phyloP scores from a whole-genome alignment of 176 grass and related monocot species.

The Microstegium vimineum region DNA sequence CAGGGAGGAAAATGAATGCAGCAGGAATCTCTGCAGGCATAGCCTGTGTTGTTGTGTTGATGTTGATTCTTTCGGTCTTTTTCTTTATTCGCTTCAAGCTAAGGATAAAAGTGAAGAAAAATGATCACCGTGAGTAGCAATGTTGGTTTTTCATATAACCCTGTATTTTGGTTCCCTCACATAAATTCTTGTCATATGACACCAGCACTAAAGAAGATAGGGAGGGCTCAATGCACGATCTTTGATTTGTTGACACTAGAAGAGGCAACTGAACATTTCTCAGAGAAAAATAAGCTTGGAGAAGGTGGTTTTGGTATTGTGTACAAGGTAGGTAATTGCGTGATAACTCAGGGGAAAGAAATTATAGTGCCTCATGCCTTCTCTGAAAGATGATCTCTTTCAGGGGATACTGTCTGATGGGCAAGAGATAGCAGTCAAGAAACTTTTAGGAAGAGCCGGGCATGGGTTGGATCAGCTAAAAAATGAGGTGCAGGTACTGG shows the following conservation, averaged over 20 bases:
- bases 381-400: not conserved
- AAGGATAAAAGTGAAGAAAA: conserved; percentile 13
- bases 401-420: conserved; percentile 36
- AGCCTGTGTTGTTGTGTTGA: conserved; percentile 20
- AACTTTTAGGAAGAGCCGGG: conserved; percentile 16
- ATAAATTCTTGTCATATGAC: conserved; percentile 1
- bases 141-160: not conserved
- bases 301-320: too few relatives aligned
- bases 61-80: conserved; percentile 16
- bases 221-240: too few relatives aligned
- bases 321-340: conserved; percentile 31
- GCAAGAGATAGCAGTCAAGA: conserved; percentile 50
- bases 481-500: conserved; percentile 41
- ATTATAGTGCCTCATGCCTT: not conserved
- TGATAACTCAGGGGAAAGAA: not conserved
- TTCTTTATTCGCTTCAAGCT: conserved; percentile 16
- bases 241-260: too few relatives aligned
- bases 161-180: not conserved
- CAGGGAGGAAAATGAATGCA: conserved; percentile 28
- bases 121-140: conserved; percentile 25
- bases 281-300: too few relatives aligned
- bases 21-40: conserved; percentile 16
- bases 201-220: conserved; percentile 34
- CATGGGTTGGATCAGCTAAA: conserved; percentile 29
- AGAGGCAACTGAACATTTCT: too few relatives aligned